Conservation (phyloP, 2,329 filamentous ascomycete species). For the Aspergillus fumigatus region DNA sequence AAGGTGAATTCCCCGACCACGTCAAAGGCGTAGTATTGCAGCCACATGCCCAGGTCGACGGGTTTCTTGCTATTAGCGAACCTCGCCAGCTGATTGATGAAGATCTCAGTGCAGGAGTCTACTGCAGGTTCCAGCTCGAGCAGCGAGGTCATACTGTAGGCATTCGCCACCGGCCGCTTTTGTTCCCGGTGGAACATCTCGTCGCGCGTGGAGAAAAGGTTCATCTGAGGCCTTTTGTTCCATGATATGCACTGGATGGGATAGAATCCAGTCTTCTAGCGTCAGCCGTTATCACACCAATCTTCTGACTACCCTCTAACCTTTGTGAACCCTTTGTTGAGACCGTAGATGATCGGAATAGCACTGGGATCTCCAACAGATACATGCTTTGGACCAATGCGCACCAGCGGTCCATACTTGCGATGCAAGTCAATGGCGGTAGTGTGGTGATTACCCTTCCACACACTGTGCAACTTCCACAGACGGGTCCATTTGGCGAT, state of each 20-base stretch:
- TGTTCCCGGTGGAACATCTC: constrained; percentile 16
- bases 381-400: constrained; percentile 6
- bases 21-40: constrained; percentile 38
- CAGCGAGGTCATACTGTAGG: constrained; percentile 25
- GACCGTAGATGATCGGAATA: constrained; percentile 3
- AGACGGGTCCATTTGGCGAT: constrained; percentile 8
- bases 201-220: constrained; percentile 19
- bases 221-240: constrained; percentile 19
- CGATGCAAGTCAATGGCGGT: constrained; percentile 5
- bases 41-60: constrained; percentile 15
- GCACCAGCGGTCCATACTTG: constrained; percentile 3
- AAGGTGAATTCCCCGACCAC: constrained; percentile 41
- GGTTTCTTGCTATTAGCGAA: constrained; percentile 8
- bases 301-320: background rate
- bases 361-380: constrained; percentile 2
- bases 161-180: constrained; percentile 19
- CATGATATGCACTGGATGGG: constrained; percentile 19
- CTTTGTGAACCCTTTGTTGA: constrained; percentile 3
- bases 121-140: constrained; percentile 21
- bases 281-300: background rate
- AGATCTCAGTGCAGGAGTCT: constrained; percentile 21
- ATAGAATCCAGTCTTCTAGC: constrained; percentile 11
- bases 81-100: constrained; percentile 12
- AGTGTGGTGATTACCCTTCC: constrained; percentile 14
- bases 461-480: constrained; percentile 16